Conservation (phyloP, 1,284 basidiomycete species). For the Erythrobasidium hasegawianum region DNA sequence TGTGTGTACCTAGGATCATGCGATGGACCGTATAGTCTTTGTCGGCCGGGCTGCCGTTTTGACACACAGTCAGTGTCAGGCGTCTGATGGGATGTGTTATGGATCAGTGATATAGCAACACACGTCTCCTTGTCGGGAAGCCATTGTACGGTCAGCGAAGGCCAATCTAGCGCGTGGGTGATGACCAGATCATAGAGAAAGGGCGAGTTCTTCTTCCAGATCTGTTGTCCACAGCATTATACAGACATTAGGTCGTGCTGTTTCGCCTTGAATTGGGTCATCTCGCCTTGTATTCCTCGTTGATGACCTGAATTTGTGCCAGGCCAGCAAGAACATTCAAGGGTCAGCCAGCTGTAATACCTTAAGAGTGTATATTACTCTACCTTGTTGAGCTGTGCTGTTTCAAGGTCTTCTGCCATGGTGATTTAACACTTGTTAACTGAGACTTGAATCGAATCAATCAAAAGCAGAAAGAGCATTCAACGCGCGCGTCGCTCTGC, state of each 20-base stretch:
- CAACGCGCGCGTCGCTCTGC: too few species aligned
- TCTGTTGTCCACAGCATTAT: too few species aligned
- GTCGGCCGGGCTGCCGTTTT: slow-evolving; percentile 62
- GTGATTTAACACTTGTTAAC: not conserved
- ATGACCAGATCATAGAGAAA: slow-evolving; percentile 83
- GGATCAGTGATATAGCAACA: slow-evolving; percentile 50
- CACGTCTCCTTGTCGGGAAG: slow-evolving; percentile 94
- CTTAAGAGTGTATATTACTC: not conserved
- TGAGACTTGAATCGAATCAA: too few species aligned
- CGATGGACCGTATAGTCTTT: slow-evolving; percentile 91
- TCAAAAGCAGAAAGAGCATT: too few species aligned
- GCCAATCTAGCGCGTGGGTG: slow-evolving; percentile 98
- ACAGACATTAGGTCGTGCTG: too few species aligned
- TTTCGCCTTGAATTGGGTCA: too few species aligned
- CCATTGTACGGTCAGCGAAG: slow-evolving; percentile 97
- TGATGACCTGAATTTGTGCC: slow-evolving; percentile 40
- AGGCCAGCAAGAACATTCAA: not conserved
- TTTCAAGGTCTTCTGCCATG: slow-evolving; percentile 35
- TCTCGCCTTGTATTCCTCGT: slow-evolving; percentile 57
- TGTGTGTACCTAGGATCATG: slow-evolving; percentile 93
- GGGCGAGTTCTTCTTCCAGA: slow-evolving; percentile 91
- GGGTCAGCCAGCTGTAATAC: not conserved
- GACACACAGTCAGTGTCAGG: not conserved
- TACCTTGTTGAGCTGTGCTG: slow-evolving; percentile 37
- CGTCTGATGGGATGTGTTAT: not conserved